These are phyloP conservation scores for Juncus inflexus DNA, from an alignment of 176 grass and related monocot species.

Conservation along the genomic window DNA sequence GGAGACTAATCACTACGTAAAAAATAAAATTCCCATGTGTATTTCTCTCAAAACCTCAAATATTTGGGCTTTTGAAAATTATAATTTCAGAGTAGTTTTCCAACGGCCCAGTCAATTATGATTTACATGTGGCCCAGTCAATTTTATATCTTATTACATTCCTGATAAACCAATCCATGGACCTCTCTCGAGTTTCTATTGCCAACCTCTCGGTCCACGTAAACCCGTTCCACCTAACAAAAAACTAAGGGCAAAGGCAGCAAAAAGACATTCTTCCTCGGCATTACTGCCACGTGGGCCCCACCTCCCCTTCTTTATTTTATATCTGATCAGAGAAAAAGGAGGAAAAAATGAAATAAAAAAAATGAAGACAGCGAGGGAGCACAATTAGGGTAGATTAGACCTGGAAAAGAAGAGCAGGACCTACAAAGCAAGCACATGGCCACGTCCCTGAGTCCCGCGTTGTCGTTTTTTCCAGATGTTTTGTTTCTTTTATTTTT, in stretches of 20 bases:
- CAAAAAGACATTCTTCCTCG: constrained; percentile 15
- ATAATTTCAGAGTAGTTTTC: too few species aligned
- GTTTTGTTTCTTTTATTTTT: neutral
- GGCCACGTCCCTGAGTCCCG: constrained; percentile 25
- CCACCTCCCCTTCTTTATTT: neutral
- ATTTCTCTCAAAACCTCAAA: too few species aligned
- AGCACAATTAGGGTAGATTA: constrained; percentile 15
- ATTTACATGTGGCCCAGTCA: too few species aligned
- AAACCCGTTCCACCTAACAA: neutral
- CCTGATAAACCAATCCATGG: too few species aligned
- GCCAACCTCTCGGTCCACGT: neutral
- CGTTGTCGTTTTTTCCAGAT: constrained; percentile 20
- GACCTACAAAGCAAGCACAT: constrained; percentile 10
- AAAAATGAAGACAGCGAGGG: constrained; percentile 9
- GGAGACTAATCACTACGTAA: too few species aligned
- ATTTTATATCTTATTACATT: too few species aligned
- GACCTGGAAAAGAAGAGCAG: neutral
- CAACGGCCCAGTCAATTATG: too few species aligned
- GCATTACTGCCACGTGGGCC: constrained; percentile 4
- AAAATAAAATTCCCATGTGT: too few species aligned
- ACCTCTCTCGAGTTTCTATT: neutral
- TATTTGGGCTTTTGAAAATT: too few species aligned
- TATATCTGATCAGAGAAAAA: too few species aligned
- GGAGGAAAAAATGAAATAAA: constrained; percentile 3
- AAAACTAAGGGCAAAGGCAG: neutral